Evolutionary conservation across 108 stramenopile species (phyloP).

Genomic region (Pseudonitzschia multistriata): DNA sequence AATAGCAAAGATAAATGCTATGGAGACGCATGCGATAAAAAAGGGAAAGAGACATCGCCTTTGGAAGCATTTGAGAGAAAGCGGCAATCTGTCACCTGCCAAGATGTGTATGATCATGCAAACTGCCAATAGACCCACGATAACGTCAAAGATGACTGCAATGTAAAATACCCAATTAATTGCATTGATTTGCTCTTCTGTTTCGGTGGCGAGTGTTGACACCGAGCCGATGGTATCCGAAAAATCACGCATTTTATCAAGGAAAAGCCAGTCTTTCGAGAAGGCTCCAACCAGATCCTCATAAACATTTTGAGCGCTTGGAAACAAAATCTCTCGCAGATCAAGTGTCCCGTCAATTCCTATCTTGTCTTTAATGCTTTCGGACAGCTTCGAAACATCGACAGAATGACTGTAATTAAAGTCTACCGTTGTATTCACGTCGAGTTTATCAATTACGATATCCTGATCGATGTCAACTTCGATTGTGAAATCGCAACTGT

Average conservation of each 20-base stretch:
- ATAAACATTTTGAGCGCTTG: not conserved
- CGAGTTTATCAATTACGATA: slow-evolving; percentile 1
- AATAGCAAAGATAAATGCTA: slow-evolving; percentile 11
- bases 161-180: slow-evolving; percentile 10
- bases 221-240: not conserved
- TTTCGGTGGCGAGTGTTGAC: not conserved
- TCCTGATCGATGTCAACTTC: not conserved
- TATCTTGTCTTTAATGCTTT: slow-evolving; percentile 8
- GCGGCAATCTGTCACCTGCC: not conserved
- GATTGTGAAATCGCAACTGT: slow-evolving; percentile 6
- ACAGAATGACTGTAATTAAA: not conserved
- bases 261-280: not conserved
- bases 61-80: slow-evolving; percentile 11
- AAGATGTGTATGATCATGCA: slow-evolving; percentile 12
- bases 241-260: not conserved
- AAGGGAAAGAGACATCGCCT: slow-evolving; percentile 12
- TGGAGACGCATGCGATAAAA: slow-evolving; percentile 6
- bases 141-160: slow-evolving; percentile 14
- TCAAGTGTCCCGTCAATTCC: slow-evolving; percentile 1
- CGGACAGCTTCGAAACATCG: slow-evolving; percentile 1
- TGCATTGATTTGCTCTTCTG: slow-evolving; percentile 1
- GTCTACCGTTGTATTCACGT: not conserved
- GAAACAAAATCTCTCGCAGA: slow-evolving; percentile 7
- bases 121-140: slow-evolving; percentile 1
- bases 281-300: not conserved